Conservation (phyloP, 2,329 filamentous ascomycete species). For the Diaporthe helianthi region DNA sequence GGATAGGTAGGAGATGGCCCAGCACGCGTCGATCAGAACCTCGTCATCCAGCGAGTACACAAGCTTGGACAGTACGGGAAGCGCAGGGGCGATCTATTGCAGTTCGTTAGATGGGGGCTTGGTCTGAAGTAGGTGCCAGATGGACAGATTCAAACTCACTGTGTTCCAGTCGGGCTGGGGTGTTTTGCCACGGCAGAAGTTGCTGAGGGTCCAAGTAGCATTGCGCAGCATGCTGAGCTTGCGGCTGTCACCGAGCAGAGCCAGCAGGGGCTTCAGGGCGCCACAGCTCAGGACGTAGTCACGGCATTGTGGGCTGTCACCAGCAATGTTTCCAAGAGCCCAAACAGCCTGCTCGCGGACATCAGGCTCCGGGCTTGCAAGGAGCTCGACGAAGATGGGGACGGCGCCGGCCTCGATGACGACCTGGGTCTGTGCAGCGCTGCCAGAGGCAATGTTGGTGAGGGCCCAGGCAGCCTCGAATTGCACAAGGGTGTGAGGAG, state of each 20-base stretch:
- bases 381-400: constrained; percentile 96
- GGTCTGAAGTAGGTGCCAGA: not conserved
- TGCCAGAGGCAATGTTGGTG: constrained; percentile 98
- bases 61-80: constrained; percentile 94
- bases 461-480: constrained; percentile 99
- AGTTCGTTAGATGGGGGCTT: constrained; percentile 31
- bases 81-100: constrained; percentile 84
- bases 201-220: constrained; percentile 98
- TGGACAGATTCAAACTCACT: constrained; percentile 60
- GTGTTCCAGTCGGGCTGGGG: constrained; percentile 98
- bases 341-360: constrained; percentile 98
- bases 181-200: constrained; percentile 99
- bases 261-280: constrained; percentile 87
- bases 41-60: constrained; percentile 99
- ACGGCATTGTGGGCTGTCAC: constrained; percentile 95
- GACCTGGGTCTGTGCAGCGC: constrained; percentile 95
- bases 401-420: constrained; percentile 98
- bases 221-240: constrained; percentile 99
- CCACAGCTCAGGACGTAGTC: constrained; percentile 94
- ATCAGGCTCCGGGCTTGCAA: constrained; percentile 95
- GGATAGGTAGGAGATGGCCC: constrained; percentile 98
- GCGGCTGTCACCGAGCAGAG: constrained; percentile 92
- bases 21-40: constrained; percentile 98
- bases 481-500: constrained; percentile 96
- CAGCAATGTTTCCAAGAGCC: constrained; percentile 98